Evolutionary conservation across 2,329 filamentous ascomycete species (phyloP).

Genomic region (Ceratocystiopsis brevicomis): DNA sequence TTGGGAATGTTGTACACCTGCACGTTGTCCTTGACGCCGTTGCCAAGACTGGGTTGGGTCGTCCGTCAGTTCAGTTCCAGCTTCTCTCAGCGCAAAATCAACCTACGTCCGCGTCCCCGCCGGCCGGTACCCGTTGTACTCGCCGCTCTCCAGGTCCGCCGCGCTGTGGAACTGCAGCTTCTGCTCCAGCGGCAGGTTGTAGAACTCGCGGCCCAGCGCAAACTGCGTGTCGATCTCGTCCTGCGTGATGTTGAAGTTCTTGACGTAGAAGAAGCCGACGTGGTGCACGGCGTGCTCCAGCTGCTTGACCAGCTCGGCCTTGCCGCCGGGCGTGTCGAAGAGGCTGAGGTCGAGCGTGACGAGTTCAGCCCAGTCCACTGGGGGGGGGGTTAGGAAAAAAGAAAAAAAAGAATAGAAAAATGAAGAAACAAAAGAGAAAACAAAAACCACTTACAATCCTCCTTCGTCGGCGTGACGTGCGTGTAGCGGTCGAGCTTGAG

Average conservation of each 20-base stretch:
- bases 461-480: too few species aligned
- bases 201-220: constrained; percentile 32
- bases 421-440: too few species aligned
- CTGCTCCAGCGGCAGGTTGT: constrained; percentile 29
- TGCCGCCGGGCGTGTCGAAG: constrained; percentile 16
- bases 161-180: constrained; percentile 27
- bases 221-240: constrained; percentile 37
- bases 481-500: too few species aligned
- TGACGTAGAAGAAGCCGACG: constrained; percentile 34
- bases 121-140: constrained; percentile 32
- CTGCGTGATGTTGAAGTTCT: constrained; percentile 35
- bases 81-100: too few species aligned
- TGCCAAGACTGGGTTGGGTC: too few species aligned
- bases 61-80: too few species aligned
- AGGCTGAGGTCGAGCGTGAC: constrained; percentile 15
- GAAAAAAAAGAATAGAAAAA: background rate
- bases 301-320: constrained; percentile 15
- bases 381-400: background rate
- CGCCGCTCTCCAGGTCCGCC: constrained; percentile 23
- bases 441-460: too few species aligned
- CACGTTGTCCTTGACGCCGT: constrained; percentile 30
- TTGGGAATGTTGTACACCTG: constrained; percentile 43
- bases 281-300: constrained; percentile 24
- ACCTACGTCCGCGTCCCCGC: constrained; percentile 14
- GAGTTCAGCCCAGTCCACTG: constrained; percentile 7